Evolutionary conservation across 805 yeast species (phyloP), one percentile per base, ranked within the genome.

Genomic region (Hanseniaspora clermontiae): DNA sequence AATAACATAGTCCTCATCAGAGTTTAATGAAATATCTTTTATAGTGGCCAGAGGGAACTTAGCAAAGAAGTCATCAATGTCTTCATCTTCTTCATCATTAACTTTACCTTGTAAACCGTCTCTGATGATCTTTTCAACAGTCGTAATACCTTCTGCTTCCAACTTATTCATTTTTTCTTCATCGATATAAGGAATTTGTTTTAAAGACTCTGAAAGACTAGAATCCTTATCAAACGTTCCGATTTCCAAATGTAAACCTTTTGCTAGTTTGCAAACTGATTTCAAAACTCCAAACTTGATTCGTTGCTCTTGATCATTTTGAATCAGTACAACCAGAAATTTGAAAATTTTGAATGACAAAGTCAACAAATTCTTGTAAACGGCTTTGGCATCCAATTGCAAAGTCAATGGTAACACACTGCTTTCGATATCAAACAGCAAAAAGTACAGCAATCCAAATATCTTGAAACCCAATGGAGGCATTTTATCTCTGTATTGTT

Each of bases 51-150:
- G 69, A 5, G 95, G 90, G 64, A 73, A 87, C 45, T 63, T 67
- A n/a, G 79, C 77, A 5, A 87, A 72, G 11, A 74, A 75, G 2
- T 84, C 91, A 2, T 68, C 66, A 43, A 83, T 65, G 60, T 83
- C 86, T 53, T 78, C 86, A 51, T 83, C 81, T 46, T 82, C 95
- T 61, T 89, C 96, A 64, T 90, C 96, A 62, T 87, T 75, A 7
- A 77, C 75, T 3, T 85, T 64, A 0, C n/a, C 12, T 19, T 29
- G 43, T 17, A 48, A 15, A 36, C 36, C 31, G 17, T 54, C n/a
- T 15, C 27, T 17, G 7, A 60, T 67, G 5, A 59, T 58, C 17
- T 60, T 17, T 68, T 74, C 48, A 61, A 70, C 64, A 5, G 57
- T 60, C 12, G 57, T 43, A 5, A 71, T 76, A 1, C 68, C 70